Evolutionary conservation across 2,329 filamentous ascomycete species (phyloP).

Genomic region (Penicillium sclerotiorum): DNA sequence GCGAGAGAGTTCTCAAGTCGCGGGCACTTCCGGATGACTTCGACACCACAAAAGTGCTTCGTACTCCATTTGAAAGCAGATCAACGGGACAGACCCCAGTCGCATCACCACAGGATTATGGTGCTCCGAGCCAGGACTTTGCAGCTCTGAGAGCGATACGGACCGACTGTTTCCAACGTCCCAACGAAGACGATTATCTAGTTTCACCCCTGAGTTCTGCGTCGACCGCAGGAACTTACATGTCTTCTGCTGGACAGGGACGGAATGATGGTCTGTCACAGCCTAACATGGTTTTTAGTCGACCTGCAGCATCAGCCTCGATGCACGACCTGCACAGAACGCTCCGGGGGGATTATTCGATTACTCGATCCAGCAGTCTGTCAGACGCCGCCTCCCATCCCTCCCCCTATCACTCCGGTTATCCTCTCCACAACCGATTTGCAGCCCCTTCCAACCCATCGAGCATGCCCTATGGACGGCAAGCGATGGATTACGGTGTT

Average conservation of each 20-base stretch:
- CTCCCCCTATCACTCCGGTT: slow-evolving; percentile 27
- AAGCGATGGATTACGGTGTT: slow-evolving; percentile 33
- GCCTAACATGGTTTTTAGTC: slow-evolving; percentile 29
- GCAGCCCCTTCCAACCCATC: slow-evolving; percentile 30
- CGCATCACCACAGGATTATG: slow-evolving; percentile 48
- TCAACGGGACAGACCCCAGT: slow-evolving; percentile 52
- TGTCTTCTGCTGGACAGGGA: slow-evolving; percentile 33
- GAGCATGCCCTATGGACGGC: slow-evolving; percentile 31
- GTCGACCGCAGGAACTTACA: slow-evolving; percentile 40
- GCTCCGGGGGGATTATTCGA: slow-evolving; percentile 30
- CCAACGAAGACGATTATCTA: slow-evolving; percentile 42
- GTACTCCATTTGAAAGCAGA: slow-evolving; percentile 54
- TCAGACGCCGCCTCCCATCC: slow-evolving; percentile 33
- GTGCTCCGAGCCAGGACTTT: slow-evolving; percentile 42
- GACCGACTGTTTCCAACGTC: slow-evolving; percentile 36
- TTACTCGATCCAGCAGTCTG: slow-evolving; percentile 39
- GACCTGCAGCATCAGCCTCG: slow-evolving; percentile 26
- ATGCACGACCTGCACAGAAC: slow-evolving; percentile 34
- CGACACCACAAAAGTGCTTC: slow-evolving; percentile 62
- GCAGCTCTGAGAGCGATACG: slow-evolving; percentile 33
- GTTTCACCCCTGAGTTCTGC: slow-evolving; percentile 40
- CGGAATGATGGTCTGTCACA: slow-evolving; percentile 31
- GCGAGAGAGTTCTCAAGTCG: slow-evolving; percentile 63
- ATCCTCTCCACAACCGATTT: slow-evolving; percentile 34
- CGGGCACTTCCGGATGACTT: slow-evolving; percentile 62